phyloP scores from a whole-genome alignment of 306 rosid genomes.

The Heteromeles arbutifolia region DNA sequence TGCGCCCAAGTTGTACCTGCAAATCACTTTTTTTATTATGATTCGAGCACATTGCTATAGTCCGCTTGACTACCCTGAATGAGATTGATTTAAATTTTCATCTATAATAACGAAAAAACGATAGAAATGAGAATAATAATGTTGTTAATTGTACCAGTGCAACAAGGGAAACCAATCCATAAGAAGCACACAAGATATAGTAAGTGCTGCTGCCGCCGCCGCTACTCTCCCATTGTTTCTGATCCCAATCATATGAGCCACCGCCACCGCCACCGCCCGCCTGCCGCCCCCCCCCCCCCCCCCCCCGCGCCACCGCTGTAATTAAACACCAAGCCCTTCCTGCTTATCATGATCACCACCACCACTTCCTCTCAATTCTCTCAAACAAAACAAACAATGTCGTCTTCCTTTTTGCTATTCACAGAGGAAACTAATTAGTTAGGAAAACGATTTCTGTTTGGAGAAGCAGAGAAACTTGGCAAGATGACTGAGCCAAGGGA shows the following conservation, averaged over 20 bases:
- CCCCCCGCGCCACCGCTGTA: conserved; percentile 11
- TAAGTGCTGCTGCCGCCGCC: conserved; percentile 20
- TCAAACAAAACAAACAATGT: not conserved
- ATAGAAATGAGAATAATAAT: not conserved
- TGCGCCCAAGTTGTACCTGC: conserved; percentile 62
- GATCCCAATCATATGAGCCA: conserved; percentile 6
- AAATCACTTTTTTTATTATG: not conserved
- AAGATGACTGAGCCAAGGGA: not conserved
- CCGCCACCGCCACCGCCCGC: not conserved
- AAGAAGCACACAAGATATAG: conserved; percentile 36
- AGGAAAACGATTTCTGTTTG: not conserved
- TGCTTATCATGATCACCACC: not conserved
- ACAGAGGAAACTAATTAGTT: not conserved
- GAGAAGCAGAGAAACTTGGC: not conserved
- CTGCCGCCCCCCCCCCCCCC: too few species aligned
- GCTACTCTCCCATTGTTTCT: conserved; percentile 26
- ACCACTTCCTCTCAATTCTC: conserved; percentile 8
- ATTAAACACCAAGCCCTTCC: conserved; percentile 22
- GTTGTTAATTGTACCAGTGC: conserved; percentile 34
- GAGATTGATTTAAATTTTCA: not conserved
- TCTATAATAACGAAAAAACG: not conserved
- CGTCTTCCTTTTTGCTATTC: not conserved
- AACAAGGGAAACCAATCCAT: conserved; percentile 45
- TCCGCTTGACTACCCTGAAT: not conserved
- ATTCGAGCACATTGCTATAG: not conserved